These are phyloP conservation scores for Cytidiella melzeri DNA, from an alignment of 768 basidiomycete species.

Conservation along the genomic window DNA sequence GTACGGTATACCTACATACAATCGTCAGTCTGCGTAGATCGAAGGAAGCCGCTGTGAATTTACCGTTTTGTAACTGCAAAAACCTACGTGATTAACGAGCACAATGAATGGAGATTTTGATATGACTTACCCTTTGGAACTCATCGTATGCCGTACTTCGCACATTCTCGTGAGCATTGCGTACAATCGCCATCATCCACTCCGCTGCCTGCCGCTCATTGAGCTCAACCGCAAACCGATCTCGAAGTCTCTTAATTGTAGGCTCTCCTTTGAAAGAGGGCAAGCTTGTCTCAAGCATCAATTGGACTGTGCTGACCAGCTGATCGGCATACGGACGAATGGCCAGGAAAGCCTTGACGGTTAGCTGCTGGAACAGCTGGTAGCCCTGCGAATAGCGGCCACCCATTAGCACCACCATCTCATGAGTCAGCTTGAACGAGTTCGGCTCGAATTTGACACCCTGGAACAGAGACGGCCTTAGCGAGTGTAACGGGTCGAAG, in stretches of 20 bases:
- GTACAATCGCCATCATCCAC: conserved; percentile 83
- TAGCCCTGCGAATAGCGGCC: conserved; percentile 93
- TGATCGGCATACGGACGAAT: conserved; percentile 93
- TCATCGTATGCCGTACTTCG: conserved; percentile 93
- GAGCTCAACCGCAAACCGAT: conserved; percentile 78
- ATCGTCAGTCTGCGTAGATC: conserved; percentile 12
- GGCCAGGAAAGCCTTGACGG: conserved; percentile 94
- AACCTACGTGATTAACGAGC: conserved; percentile 4
- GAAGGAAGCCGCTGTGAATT: conserved; percentile 26
- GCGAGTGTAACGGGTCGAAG: background rate
- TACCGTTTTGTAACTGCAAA: conserved; percentile 42
- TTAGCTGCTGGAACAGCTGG: conserved; percentile 87
- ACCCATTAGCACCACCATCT: conserved; percentile 98
- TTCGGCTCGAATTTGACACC: conserved; percentile 98
- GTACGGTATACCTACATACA: conserved; percentile 29
- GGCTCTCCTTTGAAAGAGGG: conserved; percentile 96
- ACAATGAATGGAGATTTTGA: background rate
- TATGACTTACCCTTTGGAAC: conserved; percentile 81
- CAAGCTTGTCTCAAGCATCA: conserved; percentile 93
- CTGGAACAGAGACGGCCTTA: conserved; percentile 33
- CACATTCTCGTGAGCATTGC: conserved; percentile 93
- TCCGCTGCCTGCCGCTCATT: conserved; percentile 91
- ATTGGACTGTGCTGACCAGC: conserved; percentile 77
- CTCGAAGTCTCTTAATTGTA: conserved; percentile 81
- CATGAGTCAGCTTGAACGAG: conserved; percentile 98